These are phyloP conservation scores for Sutorius eximius DNA, from an alignment of 1,284 basidiomycete genomes.

Conservation along the genomic window DNA sequence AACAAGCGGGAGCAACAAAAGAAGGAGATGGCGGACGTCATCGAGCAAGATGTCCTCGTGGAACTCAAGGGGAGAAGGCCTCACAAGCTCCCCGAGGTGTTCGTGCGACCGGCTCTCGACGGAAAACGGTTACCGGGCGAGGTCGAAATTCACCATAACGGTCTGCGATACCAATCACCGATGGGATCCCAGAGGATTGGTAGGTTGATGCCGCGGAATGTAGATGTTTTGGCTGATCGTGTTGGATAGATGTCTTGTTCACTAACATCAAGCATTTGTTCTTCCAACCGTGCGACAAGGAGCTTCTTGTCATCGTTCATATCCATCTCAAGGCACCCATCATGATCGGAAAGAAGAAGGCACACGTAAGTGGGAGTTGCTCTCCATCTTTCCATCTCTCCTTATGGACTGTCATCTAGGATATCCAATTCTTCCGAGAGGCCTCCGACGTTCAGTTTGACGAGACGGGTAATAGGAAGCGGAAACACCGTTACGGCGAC, in stretches of 20 bases:
- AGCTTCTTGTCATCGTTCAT: constrained; percentile 93
- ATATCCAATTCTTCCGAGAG: constrained; percentile 98
- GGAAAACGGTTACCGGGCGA: constrained; percentile 93
- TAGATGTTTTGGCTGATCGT: constrained; percentile 6
- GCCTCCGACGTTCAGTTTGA: constrained; percentile 98
- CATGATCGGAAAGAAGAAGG: constrained; percentile 99
- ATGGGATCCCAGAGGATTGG: constrained; percentile 89
- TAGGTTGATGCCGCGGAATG: constrained; percentile 37
- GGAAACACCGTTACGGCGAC: constrained; percentile 96
- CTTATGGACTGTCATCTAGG: constrained; percentile 45
- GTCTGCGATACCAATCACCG: constrained; percentile 90
- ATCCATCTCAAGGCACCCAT: constrained; percentile 94
- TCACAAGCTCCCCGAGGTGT: constrained; percentile 85
- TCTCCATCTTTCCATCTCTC: not conserved
- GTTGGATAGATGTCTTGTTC: constrained; percentile 80
- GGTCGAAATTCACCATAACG: constrained; percentile 97
- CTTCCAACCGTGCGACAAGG: constrained; percentile 98
- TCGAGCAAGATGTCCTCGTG: constrained; percentile 89
- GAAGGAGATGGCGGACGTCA: constrained; percentile 97
- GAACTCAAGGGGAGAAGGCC: constrained; percentile 87
- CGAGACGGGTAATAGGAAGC: constrained; percentile 98
- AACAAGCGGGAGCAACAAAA: constrained; percentile 97
- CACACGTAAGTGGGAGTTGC: constrained; percentile 58
- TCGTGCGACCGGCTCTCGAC: constrained; percentile 90
- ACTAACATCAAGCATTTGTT: constrained; percentile 98